Conservation (phyloP, 805 yeast genomes). For the Jamesozyma gamospora region DNA sequence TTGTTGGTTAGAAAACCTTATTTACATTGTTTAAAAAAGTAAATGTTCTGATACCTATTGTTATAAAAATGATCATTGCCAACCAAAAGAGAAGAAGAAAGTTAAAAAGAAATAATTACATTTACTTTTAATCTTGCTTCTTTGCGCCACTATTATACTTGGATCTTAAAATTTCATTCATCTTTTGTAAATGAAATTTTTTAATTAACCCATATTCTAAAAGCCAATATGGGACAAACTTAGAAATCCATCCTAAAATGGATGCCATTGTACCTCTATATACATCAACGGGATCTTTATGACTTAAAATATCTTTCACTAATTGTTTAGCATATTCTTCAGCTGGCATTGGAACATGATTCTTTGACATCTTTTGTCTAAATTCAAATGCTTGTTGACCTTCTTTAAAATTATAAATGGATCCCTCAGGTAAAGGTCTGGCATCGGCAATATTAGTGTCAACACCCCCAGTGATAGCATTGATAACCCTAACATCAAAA, state of each 20-base stretch:
- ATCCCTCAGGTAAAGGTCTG: slow-evolving; percentile 46
- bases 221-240: slow-evolving; percentile 39
- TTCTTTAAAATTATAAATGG: slow-evolving; percentile 44
- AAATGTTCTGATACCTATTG: too few relatives aligned
- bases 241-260: slow-evolving; percentile 28
- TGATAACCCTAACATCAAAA: slow-evolving; percentile 60
- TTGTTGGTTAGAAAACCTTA: too few relatives aligned
- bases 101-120: too few relatives aligned
- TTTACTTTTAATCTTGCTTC: slow-evolving; percentile 2
- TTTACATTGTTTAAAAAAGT: too few relatives aligned
- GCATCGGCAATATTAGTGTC: slow-evolving; percentile 59
- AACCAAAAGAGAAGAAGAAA: too few relatives aligned
- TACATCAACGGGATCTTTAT: slow-evolving; percentile 36
- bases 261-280: slow-evolving; percentile 46
- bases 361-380: slow-evolving; percentile 50
- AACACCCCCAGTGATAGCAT: slow-evolving; percentile 69
- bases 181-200: slow-evolving; percentile 33
- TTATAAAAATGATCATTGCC: too few relatives aligned
- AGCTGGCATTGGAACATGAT: slow-evolving; percentile 50
- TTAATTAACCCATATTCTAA: slow-evolving; percentile 33
- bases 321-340: slow-evolving; percentile 48
- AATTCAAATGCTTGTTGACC: slow-evolving; percentile 38
- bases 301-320: slow-evolving; percentile 38
- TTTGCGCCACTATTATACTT: background rate
- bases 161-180: slow-evolving; percentile 24